Evolutionary conservation across 2,329 filamentous ascomycete species (phyloP).

Genomic region (Botrytis elliptica): DNA sequence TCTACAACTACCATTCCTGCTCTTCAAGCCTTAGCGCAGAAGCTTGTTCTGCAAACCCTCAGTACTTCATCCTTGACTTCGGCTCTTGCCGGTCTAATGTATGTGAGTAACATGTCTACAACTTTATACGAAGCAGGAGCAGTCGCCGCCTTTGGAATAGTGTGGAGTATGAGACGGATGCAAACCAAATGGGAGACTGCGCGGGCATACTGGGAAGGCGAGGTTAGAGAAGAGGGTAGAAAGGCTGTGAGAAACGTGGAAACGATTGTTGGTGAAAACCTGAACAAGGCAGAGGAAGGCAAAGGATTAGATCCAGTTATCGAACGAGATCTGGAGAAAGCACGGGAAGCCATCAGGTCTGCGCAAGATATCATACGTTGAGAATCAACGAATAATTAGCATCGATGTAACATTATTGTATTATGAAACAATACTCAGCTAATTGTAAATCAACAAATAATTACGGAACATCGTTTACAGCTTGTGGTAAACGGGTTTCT

Average conservation of each 20-base stretch:
- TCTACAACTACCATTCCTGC: slow-evolving; percentile 66
- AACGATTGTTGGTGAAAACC: slow-evolving; percentile 45
- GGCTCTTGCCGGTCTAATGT: slow-evolving; percentile 55
- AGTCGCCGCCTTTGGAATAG: slow-evolving; percentile 59
- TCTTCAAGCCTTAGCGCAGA: slow-evolving; percentile 70
- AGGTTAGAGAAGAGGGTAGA: slow-evolving; percentile 65
- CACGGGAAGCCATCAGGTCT: slow-evolving; percentile 13
- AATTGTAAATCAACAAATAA: slow-evolving; percentile 5
- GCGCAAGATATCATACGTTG: slow-evolving; percentile 19
- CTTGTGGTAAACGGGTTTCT: background rate
- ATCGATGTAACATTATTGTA: slow-evolving; percentile 21
- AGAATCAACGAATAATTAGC: slow-evolving; percentile 13
- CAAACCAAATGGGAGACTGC: slow-evolving; percentile 63
- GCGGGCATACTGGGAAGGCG: slow-evolving; percentile 61
- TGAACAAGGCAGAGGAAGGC: slow-evolving; percentile 19
- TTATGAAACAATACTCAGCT: slow-evolving; percentile 16
- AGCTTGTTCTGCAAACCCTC: slow-evolving; percentile 68
- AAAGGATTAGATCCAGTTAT: slow-evolving; percentile 11
- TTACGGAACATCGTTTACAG: background rate
- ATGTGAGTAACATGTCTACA: slow-evolving; percentile 54
- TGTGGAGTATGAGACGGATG: slow-evolving; percentile 58
- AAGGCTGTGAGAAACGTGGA: slow-evolving; percentile 60
- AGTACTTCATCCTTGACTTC: slow-evolving; percentile 65
- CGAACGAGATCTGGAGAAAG: slow-evolving; percentile 14
- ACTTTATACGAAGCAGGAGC: slow-evolving; percentile 61